Evolutionary conservation across 2,329 filamentous ascomycete genomes (phyloP).

Genomic region (Neonectria neomacrospora): DNA sequence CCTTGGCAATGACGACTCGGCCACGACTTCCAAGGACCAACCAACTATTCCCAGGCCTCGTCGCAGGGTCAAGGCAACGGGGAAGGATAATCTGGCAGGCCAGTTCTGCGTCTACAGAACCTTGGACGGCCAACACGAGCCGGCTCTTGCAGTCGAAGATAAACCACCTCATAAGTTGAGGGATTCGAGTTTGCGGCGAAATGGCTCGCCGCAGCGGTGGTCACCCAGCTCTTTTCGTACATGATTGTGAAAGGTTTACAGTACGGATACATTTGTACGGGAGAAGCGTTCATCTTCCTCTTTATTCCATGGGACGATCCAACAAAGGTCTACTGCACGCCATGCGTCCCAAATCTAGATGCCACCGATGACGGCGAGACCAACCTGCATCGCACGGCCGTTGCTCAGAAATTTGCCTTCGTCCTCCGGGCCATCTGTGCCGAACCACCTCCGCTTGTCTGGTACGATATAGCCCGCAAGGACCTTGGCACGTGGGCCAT

Average conservation of each 20-base stretch:
- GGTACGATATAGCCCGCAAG: conserved; percentile 44
- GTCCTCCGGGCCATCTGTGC: conserved; percentile 47
- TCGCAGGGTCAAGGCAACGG: conserved; percentile 32
- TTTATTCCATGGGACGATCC: conserved; percentile 47
- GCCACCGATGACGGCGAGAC: conserved; percentile 47
- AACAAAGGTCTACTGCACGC: conserved; percentile 46
- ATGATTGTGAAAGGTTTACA: conserved; percentile 51
- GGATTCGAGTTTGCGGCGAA: conserved; percentile 45
- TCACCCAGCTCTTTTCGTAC: conserved; percentile 55
- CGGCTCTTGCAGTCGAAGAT: conserved; percentile 51
- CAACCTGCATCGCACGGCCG: conserved; percentile 50
- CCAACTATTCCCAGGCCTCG: not conserved
- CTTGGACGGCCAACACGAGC: conserved; percentile 29
- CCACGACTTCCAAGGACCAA: conserved; percentile 29
- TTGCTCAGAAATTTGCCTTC: conserved; percentile 53
- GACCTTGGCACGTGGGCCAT: conserved; percentile 49
- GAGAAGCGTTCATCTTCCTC: conserved; percentile 50
- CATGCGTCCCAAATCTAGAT: conserved; percentile 50
- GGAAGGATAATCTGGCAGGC: conserved; percentile 47
- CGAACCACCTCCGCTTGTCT: conserved; percentile 42
- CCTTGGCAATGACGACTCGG: conserved; percentile 40
- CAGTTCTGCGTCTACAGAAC: conserved; percentile 45
- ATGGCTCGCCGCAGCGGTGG: conserved; percentile 49
- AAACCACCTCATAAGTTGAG: conserved; percentile 53
- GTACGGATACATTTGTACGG: conserved; percentile 51